phyloP scores from a whole-genome alignment of 2,329 filamentous ascomycete species.

The Exophiala lecanii-corni region DNA sequence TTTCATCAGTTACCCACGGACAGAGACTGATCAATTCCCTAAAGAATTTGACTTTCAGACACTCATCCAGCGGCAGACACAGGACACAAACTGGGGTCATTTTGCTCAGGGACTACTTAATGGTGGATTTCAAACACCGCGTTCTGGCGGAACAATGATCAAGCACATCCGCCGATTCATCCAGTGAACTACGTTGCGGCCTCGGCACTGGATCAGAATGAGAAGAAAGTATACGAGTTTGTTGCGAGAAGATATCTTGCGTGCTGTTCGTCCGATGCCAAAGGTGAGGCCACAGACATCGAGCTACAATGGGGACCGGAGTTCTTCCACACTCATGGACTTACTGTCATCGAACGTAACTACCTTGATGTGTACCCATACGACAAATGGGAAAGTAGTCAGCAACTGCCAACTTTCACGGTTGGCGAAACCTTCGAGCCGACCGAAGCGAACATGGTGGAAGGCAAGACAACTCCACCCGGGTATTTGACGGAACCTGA shows the following conservation, averaged over 20 bases:
- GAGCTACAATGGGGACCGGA: constrained; percentile 77
- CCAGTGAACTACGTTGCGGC: constrained; percentile 79
- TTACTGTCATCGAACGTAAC: constrained; percentile 81
- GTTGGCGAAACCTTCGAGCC: constrained; percentile 81
- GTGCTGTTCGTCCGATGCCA: constrained; percentile 91
- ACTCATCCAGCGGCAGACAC: constrained; percentile 77
- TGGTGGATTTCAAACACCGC: constrained; percentile 76
- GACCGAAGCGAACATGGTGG: constrained; percentile 79
- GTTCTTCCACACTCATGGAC: constrained; percentile 72
- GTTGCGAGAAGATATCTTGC: constrained; percentile 87
- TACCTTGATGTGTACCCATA: constrained; percentile 95
- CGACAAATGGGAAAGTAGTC: constrained; percentile 90
- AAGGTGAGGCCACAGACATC: constrained; percentile 78
- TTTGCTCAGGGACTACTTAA: constrained; percentile 62
- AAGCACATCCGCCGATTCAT: constrained; percentile 95
- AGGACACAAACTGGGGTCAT: constrained; percentile 69
- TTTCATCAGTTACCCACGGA: constrained; percentile 95
- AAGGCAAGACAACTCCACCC: constrained; percentile 84
- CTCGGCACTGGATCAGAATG: constrained; percentile 56
- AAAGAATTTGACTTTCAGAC: constrained; percentile 76
- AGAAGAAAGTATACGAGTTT: constrained; percentile 84
- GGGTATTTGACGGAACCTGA: constrained; percentile 91
- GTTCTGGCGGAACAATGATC: constrained; percentile 87
- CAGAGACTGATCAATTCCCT: constrained; percentile 95
- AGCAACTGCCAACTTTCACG: constrained; percentile 72